These are phyloP conservation scores for Thraustochytrium sp. DNA, from an alignment of 352 stramenopile species.

Conservation along the genomic window DNA sequence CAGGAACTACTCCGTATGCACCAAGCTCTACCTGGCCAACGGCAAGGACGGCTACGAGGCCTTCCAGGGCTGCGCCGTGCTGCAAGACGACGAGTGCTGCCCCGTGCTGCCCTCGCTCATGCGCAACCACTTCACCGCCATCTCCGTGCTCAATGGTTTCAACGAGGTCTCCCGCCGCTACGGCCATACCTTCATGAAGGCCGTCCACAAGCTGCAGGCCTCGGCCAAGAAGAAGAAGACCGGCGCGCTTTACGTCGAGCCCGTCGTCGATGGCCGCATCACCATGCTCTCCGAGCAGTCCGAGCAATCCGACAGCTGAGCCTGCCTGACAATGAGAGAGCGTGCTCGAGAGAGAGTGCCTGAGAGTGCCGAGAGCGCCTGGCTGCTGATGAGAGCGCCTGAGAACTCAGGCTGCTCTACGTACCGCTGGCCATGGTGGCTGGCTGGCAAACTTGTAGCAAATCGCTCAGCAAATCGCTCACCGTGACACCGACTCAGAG, in stretches of 20 bases:
- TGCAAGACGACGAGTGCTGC: constrained; percentile 52
- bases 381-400: too few species aligned
- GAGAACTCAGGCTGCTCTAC: too few species aligned
- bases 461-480: too few species aligned
- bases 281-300: too few species aligned
- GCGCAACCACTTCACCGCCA: constrained; percentile 42
- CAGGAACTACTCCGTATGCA: constrained; percentile 45
- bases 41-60: constrained; percentile 57
- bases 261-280: not conserved
- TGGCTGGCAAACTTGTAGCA: too few species aligned
- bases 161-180: not conserved
- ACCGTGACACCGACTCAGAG: too few species aligned
- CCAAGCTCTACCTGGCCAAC: constrained; percentile 52
- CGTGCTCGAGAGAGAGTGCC: too few species aligned
- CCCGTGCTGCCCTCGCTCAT: constrained; percentile 53
- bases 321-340: too few species aligned
- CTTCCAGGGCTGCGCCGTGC: constrained; percentile 35
- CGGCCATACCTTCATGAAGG: constrained; percentile 28
- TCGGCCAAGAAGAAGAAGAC: not conserved
- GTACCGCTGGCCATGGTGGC: too few species aligned
- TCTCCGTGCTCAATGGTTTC: not conserved
- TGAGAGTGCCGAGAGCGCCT: too few species aligned
- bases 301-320: too few species aligned
- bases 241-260: not conserved
- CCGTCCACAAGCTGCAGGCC: constrained; percentile 12